Evolutionary conservation across 805 yeast genomes (phyloP), one percentile per base, ranked within the genome.

Genomic region (Hyphopichia homilentoma): DNA sequence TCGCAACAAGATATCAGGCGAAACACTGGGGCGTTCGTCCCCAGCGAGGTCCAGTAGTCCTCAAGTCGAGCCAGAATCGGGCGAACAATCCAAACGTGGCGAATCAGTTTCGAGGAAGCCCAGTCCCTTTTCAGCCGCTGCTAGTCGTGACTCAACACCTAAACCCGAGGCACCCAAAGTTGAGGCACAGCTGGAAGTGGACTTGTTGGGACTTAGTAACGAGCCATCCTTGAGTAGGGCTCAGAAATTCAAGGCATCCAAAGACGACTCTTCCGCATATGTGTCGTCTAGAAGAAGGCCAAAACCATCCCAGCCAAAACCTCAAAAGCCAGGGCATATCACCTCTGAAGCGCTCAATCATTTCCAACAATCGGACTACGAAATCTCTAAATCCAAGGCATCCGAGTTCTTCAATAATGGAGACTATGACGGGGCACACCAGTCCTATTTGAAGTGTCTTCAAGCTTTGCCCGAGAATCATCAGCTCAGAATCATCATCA

Each of bases 401-500:
- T 61, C 76, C 5, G 69, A 68, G 12, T 69, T 78, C 1, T 93
- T 79, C 62, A 75, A 76, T 35, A 71, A 77, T n/a, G 99, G 99
- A 13, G 90, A 93, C 53, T 93, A 82, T 52, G 54, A 77, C 4
- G 50, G 62, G 4, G 89, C 98, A 0, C 62, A 76, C 9, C 70
- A 61, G 18, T 67, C 69, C 33, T 93, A 84, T 51, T 67, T 75
- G 20, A 62, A 71, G 25, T 63, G 77, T 29, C 46, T 70, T 17
- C 37, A 45, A 9, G 48, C 76, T 3, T 61, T 88, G 2, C 94
- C 96, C 0, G 43, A 50, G 1, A 61, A 63, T 7, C 95, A 90
- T 54, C 70, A 79, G 19, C 65, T 80, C 23, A 68, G 81, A 12
- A 71, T 89, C 3, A 65, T 89, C 14, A 74, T 86, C 2, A 68